Evolutionary conservation across 805 yeast species (phyloP).

Genomic region (Grigorovia humatica): DNA sequence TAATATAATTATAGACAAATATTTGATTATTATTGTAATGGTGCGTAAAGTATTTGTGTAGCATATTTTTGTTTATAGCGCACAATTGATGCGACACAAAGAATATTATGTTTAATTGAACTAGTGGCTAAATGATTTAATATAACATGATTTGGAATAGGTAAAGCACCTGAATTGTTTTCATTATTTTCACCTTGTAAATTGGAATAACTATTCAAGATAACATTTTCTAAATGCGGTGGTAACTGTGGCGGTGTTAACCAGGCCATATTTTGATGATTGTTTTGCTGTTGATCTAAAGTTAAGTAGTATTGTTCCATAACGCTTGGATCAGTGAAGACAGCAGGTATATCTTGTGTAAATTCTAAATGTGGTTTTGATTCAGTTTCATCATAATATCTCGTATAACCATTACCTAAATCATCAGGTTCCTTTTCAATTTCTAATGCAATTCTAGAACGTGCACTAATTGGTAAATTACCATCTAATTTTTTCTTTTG

Average conservation of each 20-base stretch:
- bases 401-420: conserved; percentile 70
- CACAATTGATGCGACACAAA: conserved; percentile 87
- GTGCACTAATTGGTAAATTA: conserved; percentile 20
- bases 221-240: conserved; percentile 91
- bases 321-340: conserved; percentile 74
- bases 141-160: conserved; percentile 92
- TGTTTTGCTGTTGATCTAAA: conserved; percentile 55
- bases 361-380: conserved; percentile 29
- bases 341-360: conserved; percentile 67
- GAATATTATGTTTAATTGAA: conserved; percentile 82
- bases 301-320: conserved; percentile 81
- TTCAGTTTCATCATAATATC: conserved; percentile 58
- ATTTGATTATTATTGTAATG: conserved; percentile 26
- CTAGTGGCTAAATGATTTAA: conserved; percentile 93
- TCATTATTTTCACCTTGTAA: conserved; percentile 33
- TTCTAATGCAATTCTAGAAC: conserved; percentile 43
- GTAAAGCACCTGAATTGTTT: conserved; percentile 79
- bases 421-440: conserved; percentile 40
- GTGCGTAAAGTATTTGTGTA: conserved; percentile 87
- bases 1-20: too few relatives aligned
- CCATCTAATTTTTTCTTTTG: conserved; percentile 1
- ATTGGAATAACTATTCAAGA: conserved; percentile 57
- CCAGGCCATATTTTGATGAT: conserved; percentile 48
- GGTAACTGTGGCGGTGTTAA: conserved; percentile 93
- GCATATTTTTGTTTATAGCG: conserved; percentile 82